phyloP scores from a whole-genome alignment of 2,329 filamentous ascomycete genomes.

The Ophiostoma triangulosporum region DNA sequence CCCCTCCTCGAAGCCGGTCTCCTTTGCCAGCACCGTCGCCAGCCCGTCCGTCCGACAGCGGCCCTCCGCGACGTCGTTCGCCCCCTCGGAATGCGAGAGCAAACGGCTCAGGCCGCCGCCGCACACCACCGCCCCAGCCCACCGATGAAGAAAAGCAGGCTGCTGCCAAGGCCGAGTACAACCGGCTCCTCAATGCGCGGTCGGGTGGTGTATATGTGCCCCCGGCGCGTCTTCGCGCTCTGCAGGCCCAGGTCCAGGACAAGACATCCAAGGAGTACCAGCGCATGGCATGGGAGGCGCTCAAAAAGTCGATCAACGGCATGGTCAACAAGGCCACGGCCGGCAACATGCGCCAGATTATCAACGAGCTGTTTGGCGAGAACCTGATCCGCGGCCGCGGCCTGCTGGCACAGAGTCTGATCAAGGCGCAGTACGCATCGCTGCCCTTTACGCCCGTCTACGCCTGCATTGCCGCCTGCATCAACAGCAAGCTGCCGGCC shows the following conservation, averaged over 20 bases:
- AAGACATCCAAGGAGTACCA: slow-evolving; percentile 95
- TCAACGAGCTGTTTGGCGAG: slow-evolving; percentile 89
- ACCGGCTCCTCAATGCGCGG: slow-evolving; percentile 81
- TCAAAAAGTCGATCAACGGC: slow-evolving; percentile 98
- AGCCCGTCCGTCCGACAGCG: not conserved
- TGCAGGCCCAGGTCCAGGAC: slow-evolving; percentile 95
- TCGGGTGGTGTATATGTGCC: slow-evolving; percentile 96
- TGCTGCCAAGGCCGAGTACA: slow-evolving; percentile 81
- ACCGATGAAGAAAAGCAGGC: slow-evolving; percentile 78
- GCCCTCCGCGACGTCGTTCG: slow-evolving; percentile 3
- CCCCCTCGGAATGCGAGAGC: not conserved
- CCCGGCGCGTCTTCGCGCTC: slow-evolving; percentile 73
- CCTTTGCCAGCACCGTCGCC: not conserved
- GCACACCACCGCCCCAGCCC: slow-evolving; percentile 23
- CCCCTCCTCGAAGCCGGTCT: not conserved
- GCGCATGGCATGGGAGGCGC: slow-evolving; percentile 95
- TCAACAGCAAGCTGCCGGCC: slow-evolving; percentile 93
- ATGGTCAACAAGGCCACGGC: slow-evolving; percentile 99
- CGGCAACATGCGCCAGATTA: slow-evolving; percentile 93
- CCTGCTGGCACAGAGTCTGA: slow-evolving; percentile 87
- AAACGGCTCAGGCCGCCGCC: slow-evolving; percentile 17
- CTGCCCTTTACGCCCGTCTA: slow-evolving; percentile 95
- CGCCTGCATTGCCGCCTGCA: slow-evolving; percentile 87
- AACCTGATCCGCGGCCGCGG: slow-evolving; percentile 86
- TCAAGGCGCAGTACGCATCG: slow-evolving; percentile 95